phyloP scores from a whole-genome alignment of 1,139 yeast species.

The Casaregolazyma lundiana region DNA sequence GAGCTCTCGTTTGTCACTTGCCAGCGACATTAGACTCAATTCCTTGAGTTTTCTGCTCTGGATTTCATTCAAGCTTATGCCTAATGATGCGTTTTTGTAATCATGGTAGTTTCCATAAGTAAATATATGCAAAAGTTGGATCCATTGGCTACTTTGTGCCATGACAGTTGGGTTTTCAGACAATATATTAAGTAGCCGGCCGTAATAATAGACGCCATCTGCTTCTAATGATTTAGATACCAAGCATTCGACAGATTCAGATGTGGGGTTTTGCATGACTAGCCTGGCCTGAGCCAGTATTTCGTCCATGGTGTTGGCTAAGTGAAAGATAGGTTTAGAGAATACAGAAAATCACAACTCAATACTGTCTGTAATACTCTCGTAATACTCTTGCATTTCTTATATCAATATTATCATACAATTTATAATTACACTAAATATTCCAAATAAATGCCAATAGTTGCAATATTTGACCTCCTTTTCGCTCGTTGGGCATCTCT shows the following conservation, averaged over 20 bases:
- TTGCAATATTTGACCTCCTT: not conserved
- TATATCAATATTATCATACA: too few species aligned
- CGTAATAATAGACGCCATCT: conserved; percentile 20
- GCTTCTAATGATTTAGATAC: conserved; percentile 17
- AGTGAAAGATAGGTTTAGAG: not conserved
- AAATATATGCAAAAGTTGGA: conserved; percentile 19
- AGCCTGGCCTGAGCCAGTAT: not conserved
- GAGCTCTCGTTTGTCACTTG: conserved; percentile 13
- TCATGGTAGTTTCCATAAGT: conserved; percentile 23
- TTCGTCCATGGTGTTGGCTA: conserved; percentile 7
- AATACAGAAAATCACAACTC: not conserved
- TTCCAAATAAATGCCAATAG: too few species aligned
- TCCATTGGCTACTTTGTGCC: conserved; percentile 15
- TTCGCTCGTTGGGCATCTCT: not conserved
- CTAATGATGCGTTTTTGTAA: conserved; percentile 9
- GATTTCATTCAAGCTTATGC: conserved; percentile 13
- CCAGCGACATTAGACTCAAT: conserved; percentile 20
- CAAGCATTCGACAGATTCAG: conserved; percentile 11
- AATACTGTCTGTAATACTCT: not conserved
- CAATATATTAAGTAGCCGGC: conserved; percentile 20
- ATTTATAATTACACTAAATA: too few species aligned
- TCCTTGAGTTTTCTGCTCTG: conserved; percentile 22
- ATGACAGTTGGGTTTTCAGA: conserved; percentile 5
- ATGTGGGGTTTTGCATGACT: conserved; percentile 2
- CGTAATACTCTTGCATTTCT: too few species aligned